Evolutionary conservation across 345 rosid genomes (phyloP), one percentile per base, ranked within the genome.

Genomic region (Garcia nutans): DNA sequence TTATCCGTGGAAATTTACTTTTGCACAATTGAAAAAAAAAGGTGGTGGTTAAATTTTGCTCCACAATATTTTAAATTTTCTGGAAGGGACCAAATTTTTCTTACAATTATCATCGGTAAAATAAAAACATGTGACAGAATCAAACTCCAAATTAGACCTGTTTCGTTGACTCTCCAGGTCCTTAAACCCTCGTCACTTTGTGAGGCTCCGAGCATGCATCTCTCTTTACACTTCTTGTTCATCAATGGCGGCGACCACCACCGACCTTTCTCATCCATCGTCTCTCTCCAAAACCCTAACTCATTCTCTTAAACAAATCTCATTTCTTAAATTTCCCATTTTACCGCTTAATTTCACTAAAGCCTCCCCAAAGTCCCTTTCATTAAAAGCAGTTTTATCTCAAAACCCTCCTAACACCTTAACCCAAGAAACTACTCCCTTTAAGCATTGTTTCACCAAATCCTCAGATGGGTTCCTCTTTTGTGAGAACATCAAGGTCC

Each of bases 401-500:
- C 89, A 86, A 74, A 83, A 78, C 87, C 72, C 86, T 23, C 50
- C 82, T 50, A 80, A 81, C 71, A 77, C 79, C 73, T 58, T 60
- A 3, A 63, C 85, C 55, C 65, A 75, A 3, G 47, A 73, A 20
- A 37, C 88, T 8, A 37, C 74, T n/a, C 22, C 74, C 10, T 89
- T 92, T 71, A 72, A 88, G 67, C 98, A 93, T 77, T 96, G 98
- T 77, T 96, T 96, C 83, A 73, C 86, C 65, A 96, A 88, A 80
- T 86, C 94, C 12, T 13, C 82, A 3, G 99, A 93, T 84, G 99
- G 97, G 55, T 93, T 87, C 52, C 97, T 93, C 71, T 87, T 85
- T 80, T 96, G 99, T 59, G 99, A 96, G 82, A 89, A 85, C 33
- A 79, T 86, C 56, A 96, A 88, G 88, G 99, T 96, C 26, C 80